Base-by-base conservation (phyloP, 2,329 filamentous ascomycete genomes). In the Trichoderma harzianum region DNA sequence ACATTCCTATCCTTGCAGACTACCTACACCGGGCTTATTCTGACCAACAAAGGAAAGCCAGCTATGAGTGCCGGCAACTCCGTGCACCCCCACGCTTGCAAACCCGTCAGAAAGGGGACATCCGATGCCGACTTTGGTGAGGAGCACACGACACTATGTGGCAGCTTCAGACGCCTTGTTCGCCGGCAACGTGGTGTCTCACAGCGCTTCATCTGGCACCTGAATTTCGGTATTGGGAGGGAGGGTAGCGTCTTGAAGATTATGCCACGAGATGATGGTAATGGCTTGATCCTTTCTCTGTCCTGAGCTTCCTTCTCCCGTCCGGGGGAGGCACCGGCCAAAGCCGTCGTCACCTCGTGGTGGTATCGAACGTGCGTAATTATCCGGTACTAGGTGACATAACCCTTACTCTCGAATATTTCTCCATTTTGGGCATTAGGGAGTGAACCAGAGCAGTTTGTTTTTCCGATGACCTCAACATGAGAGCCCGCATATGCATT, bases 21-120 rank as follows among this genome's bases (percentile, higher is more conserved):
- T 26, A 18, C 26, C 26, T 60, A 43, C 34, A 39, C 55, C n/a
- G 24, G 64, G 32, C 32, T 58, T 58, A 58, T 58, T 28, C 55
- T 68, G 24, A 26, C 51, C 32, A 68, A 30, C 65, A 34, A n/a
- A 30, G 24, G 24, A 30, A 53, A 34, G 55, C 36, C 53, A 72
- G 66, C 66, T 53, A 57, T 60, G 70, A 51, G 57, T 68, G 11
- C 70, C 70, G 70, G 70, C 70, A 72, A 72, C 70, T 72, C 70
- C 70, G 71, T 72, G 71, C 67, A 26, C 71, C 70, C 67, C 66
- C 69, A 71, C 51, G 58, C 69, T 57, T 58, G 28, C 14, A 53
- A 60, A 64, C 39, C 51, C 30, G 69, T 36, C 43, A 71, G 47
- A 65, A 61, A 69, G 36, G 66, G 28, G 66, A 69, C 18, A 32